Evolutionary conservation across 2,329 filamentous ascomycete genomes (phyloP).

Genomic region (Epicoccum sorghinum): DNA sequence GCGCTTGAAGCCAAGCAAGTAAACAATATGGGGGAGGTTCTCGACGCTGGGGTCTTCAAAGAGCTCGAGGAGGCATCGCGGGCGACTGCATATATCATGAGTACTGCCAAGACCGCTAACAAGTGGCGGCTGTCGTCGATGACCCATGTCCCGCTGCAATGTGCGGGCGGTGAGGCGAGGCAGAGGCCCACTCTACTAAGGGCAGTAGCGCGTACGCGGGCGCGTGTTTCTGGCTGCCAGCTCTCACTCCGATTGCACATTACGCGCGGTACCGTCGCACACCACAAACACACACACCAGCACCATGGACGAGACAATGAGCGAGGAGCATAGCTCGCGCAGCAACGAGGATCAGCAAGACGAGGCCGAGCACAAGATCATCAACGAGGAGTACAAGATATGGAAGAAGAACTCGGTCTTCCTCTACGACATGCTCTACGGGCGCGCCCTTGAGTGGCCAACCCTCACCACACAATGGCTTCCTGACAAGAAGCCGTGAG

Average conservation of each 20-base stretch:
- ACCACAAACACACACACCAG: neutral
- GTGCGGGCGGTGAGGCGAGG: constrained; percentile 6
- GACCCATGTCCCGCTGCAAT: neutral
- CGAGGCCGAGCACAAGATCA: constrained; percentile 79
- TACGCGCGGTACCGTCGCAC: neutral
- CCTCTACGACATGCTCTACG: constrained; percentile 96
- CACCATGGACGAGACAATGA: constrained; percentile 49
- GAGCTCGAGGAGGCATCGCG: constrained; percentile 25
- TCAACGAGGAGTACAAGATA: constrained; percentile 99
- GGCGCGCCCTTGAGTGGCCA: constrained; percentile 94
- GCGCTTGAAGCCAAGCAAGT: constrained; percentile 25
- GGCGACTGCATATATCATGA: constrained; percentile 27
- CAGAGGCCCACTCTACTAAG: neutral
- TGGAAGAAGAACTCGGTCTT: constrained; percentile 99
- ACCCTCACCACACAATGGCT: constrained; percentile 98
- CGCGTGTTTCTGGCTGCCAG: too few species aligned
- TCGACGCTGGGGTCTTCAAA: constrained; percentile 50
- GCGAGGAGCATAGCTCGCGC: constrained; percentile 35
- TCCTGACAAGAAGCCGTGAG: constrained; percentile 66
- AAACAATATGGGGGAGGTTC: constrained; percentile 37
- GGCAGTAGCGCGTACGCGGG: neutral
- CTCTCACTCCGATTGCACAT: too few species aligned
- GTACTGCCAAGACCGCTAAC: constrained; percentile 10
- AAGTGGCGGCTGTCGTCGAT: constrained; percentile 13
- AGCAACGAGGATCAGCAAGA: constrained; percentile 73